phyloP scores from a whole-genome alignment of 1,284 basidiomycete species.

The Irpex sp. region DNA sequence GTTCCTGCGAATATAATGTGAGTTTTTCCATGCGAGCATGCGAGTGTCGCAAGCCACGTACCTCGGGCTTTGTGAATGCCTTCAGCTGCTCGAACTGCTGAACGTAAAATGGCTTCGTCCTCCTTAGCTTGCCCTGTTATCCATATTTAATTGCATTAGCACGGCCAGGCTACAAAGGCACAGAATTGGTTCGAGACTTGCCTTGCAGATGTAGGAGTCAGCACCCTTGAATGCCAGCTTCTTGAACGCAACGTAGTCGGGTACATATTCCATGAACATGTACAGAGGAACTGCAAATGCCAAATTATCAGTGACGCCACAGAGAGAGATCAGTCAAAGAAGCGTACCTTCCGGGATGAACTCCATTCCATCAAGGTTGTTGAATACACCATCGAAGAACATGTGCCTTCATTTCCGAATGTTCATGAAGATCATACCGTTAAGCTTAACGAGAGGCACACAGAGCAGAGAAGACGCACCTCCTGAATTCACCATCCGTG shows the following conservation, averaged over 20 bases:
- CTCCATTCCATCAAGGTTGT: constrained; percentile 62
- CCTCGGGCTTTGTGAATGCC: constrained; percentile 49
- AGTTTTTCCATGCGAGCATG: constrained; percentile 4
- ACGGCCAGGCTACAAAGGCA: background rate
- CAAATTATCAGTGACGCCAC: constrained; percentile 6
- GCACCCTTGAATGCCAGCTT: constrained; percentile 37
- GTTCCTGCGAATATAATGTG: constrained; percentile 38
- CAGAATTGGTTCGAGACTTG: constrained; percentile 20
- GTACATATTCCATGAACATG: constrained; percentile 42
- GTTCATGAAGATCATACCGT: background rate
- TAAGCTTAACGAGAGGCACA: too few relatives aligned
- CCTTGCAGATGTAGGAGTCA: constrained; percentile 49
- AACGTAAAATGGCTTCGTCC: constrained; percentile 61
- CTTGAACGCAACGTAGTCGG: constrained; percentile 39
- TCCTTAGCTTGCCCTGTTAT: constrained; percentile 54
- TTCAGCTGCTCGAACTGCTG: constrained; percentile 60
- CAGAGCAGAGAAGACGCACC: constrained; percentile 18
- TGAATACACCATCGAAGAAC: constrained; percentile 60
- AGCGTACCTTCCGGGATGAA: constrained; percentile 50
- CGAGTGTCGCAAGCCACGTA: constrained; percentile 18
- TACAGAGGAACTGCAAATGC: constrained; percentile 28
- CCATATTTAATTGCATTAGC: constrained; percentile 3
- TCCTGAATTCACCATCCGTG: constrained; percentile 48
- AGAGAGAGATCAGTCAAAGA: constrained; percentile 6
- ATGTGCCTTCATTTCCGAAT: constrained; percentile 34